Evolutionary conservation across 176 grass and related monocot species (phyloP).

Genomic region (Oryza brachyantha): DNA sequence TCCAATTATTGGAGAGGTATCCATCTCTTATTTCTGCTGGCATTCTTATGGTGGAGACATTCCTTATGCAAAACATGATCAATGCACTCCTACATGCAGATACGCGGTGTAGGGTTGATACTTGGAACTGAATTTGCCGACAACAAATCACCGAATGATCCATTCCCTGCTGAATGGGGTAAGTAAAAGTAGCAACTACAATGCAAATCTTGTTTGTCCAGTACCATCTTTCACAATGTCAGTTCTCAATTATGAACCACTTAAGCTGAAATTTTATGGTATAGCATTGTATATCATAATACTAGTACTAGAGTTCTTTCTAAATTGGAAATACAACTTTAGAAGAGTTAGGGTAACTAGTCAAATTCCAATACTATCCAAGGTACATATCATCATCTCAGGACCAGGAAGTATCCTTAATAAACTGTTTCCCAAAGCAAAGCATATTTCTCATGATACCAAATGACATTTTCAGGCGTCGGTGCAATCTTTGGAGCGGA

Average conservation of each 20-base stretch:
- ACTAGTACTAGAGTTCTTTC: background rate
- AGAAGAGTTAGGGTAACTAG: background rate
- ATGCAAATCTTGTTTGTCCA: background rate
- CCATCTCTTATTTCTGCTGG: conserved; percentile 22
- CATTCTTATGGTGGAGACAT: background rate
- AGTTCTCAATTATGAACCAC: background rate
- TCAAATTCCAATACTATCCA: background rate
- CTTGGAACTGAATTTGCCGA: conserved; percentile 82
- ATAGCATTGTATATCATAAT: background rate
- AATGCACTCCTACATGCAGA: conserved; percentile 40
- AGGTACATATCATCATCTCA: background rate
- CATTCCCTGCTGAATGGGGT: conserved; percentile 96
- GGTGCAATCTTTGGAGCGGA: conserved; percentile 84
- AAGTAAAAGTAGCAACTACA: background rate
- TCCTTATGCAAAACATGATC: background rate
- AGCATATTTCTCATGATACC: background rate
- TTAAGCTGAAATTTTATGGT: conserved; percentile 21
- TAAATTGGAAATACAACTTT: background rate
- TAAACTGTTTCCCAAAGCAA: background rate
- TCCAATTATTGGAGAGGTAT: conserved; percentile 93
- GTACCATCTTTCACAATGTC: background rate
- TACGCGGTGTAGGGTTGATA: conserved; percentile 78
- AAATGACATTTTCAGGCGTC: conserved; percentile 55
- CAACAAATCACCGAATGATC: conserved; percentile 73
- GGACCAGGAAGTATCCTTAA: conserved; percentile 2